Conservation (phyloP, 805 yeast genomes). For the Saccharomycopsis lassenensis region DNA sequence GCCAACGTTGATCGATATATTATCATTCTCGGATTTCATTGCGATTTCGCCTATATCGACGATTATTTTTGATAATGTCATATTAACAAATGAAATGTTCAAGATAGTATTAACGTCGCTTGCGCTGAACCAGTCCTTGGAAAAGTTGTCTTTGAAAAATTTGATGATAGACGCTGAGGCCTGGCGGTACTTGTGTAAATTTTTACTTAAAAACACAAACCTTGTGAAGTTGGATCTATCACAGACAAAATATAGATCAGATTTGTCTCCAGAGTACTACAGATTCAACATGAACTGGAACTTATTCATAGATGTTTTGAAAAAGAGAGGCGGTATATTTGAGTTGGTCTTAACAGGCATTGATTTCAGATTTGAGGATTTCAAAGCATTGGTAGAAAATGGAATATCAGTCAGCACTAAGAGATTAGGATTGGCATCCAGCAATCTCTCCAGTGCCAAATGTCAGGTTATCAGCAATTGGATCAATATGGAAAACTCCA, state of each 20-base stretch:
- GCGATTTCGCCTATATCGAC: constrained; percentile 76
- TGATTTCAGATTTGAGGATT: constrained; percentile 43
- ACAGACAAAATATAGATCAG: constrained; percentile 38
- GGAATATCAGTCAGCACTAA: constrained; percentile 45
- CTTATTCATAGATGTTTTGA: constrained; percentile 57
- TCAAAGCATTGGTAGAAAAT: constrained; percentile 41
- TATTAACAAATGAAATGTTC: constrained; percentile 65
- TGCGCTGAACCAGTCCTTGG: constrained; percentile 51
- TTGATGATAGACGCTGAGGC: constrained; percentile 62
- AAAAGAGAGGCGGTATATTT: constrained; percentile 62
- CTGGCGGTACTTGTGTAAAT: constrained; percentile 74
- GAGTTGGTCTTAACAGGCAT: constrained; percentile 76
- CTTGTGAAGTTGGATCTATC: constrained; percentile 58
- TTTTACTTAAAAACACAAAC: constrained; percentile 50
- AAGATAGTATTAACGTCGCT: constrained; percentile 61
- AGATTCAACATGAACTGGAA: constrained; percentile 81
- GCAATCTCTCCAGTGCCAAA: constrained; percentile 53
- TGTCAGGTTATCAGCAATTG: constrained; percentile 46
- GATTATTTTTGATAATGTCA: constrained; percentile 70
- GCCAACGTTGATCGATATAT: constrained; percentile 80
- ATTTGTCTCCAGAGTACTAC: constrained; percentile 26
- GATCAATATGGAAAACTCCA: constrained; percentile 33
- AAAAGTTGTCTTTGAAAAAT: constrained; percentile 67
- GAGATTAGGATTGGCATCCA: constrained; percentile 69
- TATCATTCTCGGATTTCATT: constrained; percentile 79